Evolutionary conservation across 148 eudicot genomes (phyloP).

Genomic region (Nyssa sinensis): DNA sequence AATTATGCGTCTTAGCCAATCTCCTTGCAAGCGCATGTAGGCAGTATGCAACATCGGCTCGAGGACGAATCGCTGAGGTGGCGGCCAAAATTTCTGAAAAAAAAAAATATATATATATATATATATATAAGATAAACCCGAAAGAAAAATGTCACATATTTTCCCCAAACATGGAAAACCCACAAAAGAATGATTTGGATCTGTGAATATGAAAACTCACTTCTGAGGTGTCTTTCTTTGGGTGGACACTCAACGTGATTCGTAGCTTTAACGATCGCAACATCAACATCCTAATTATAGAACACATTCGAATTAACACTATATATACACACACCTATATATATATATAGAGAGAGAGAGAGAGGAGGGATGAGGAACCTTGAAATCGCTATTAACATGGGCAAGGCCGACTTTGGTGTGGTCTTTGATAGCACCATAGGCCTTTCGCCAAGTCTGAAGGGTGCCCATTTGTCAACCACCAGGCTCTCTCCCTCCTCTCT

Average conservation of each 20-base stretch:
- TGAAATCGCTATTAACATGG: conserved; percentile 90
- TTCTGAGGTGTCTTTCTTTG: conserved; percentile 88
- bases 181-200: not conserved
- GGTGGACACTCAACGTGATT: conserved; percentile 97
- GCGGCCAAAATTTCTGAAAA: conserved; percentile 75
- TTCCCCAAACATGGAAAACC: conserved; percentile 4
- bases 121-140: too few species aligned
- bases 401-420: conserved; percentile 95
- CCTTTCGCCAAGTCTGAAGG: conserved; percentile 79
- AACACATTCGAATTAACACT: conserved; percentile 3
- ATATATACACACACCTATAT: not conserved
- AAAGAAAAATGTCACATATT: not conserved
- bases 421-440: conserved; percentile 89
- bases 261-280: conserved; percentile 94
- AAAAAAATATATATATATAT: not conserved
- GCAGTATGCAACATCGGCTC: conserved; percentile 97
- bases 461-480: conserved; percentile 54
- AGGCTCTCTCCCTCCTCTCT: not conserved
- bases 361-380: conserved; percentile 30
- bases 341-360: too few species aligned
- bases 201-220: conserved; percentile 41
- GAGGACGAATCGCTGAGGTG: conserved; percentile 73
- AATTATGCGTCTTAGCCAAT: conserved; percentile 85
- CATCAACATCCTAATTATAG: conserved; percentile 79
- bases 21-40: conserved; percentile 87